phyloP scores from a whole-genome alignment of 495 filamentous ascomycete species.

The Penicillium macrosclerotiorum region DNA sequence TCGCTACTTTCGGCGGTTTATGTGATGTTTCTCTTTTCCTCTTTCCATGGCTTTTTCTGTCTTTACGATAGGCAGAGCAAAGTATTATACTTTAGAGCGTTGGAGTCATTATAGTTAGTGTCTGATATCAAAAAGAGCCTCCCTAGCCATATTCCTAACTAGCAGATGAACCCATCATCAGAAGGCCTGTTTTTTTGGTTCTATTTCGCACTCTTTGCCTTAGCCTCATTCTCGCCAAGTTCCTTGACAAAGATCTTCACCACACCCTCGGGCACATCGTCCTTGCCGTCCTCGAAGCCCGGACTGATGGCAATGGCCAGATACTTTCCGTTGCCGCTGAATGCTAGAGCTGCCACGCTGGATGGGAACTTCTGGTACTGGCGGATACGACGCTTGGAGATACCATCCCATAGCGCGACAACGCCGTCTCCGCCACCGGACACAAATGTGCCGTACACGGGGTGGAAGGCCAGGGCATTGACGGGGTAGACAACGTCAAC shows the following conservation, averaged over 20 bases:
- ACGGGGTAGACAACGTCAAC: constrained; percentile 92
- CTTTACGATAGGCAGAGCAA: too few relatives aligned
- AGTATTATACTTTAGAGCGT: too few relatives aligned
- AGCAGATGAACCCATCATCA: background rate
- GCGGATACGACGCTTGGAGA: constrained; percentile 83
- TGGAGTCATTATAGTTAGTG: constrained; percentile 18
- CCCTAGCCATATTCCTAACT: background rate
- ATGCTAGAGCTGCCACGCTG: constrained; percentile 73
- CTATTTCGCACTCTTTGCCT: constrained; percentile 74
- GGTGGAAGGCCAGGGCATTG: constrained; percentile 91
- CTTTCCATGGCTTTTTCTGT: too few relatives aligned
- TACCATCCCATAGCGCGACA: constrained; percentile 93
- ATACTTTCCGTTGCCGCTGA: constrained; percentile 76
- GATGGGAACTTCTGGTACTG: constrained; percentile 83
- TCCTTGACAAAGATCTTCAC: constrained; percentile 80
- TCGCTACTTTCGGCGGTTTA: too few relatives aligned
- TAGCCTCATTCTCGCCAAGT: constrained; percentile 81
- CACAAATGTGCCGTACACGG: constrained; percentile 85
- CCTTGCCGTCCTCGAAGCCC: constrained; percentile 88
- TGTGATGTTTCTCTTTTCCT: too few relatives aligned
- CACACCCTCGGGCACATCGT: constrained; percentile 65
- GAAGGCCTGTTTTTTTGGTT: background rate
- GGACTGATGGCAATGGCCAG: constrained; percentile 83
- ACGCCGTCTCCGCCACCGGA: constrained; percentile 91
- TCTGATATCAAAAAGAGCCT: constrained; percentile 15